phyloP scores from a whole-genome alignment of 768 basidiomycete genomes.

The Tylopilus sp. region DNA sequence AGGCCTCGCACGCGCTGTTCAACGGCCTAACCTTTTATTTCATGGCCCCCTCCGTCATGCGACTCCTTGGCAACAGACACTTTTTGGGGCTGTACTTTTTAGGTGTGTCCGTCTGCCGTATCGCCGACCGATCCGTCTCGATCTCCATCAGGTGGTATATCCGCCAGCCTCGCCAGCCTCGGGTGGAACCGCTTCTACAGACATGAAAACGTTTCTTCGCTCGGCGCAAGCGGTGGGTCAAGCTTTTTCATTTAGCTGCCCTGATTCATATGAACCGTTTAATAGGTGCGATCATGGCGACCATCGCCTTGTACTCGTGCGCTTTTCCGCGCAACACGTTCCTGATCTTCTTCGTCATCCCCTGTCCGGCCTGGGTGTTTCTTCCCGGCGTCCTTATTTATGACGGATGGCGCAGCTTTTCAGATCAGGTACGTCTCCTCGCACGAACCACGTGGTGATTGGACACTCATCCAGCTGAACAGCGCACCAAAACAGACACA shows the following conservation, averaged over 20 bases:
- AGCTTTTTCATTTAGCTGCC: neutral
- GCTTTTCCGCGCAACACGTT: conserved; percentile 64
- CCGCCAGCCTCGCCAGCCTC: conserved; percentile 47
- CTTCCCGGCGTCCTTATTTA: conserved; percentile 55
- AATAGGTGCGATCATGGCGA: conserved; percentile 69
- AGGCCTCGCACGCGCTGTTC: conserved; percentile 60
- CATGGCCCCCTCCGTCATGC: conserved; percentile 63
- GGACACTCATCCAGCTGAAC: neutral
- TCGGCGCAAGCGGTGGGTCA: conserved; percentile 71
- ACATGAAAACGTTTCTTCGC: conserved; percentile 35
- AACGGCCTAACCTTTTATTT: conserved; percentile 80
- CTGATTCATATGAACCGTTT: neutral
- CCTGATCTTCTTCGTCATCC: conserved; percentile 70
- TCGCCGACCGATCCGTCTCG: neutral
- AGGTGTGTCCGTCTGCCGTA: conserved; percentile 37
- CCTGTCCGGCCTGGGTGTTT: conserved; percentile 74
- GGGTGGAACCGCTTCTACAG: conserved; percentile 43
- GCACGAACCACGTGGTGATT: neutral
- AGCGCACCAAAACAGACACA: conserved; percentile 56
- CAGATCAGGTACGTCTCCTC: conserved; percentile 31
- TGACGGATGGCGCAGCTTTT: conserved; percentile 34
- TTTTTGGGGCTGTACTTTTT: conserved; percentile 75
- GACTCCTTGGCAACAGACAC: conserved; percentile 57
- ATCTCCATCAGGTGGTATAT: conserved; percentile 51
- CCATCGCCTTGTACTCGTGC: conserved; percentile 71